Base-by-base conservation (phyloP, 2,329 filamentous ascomycete genomes). In the Fusarium anthophilum region DNA sequence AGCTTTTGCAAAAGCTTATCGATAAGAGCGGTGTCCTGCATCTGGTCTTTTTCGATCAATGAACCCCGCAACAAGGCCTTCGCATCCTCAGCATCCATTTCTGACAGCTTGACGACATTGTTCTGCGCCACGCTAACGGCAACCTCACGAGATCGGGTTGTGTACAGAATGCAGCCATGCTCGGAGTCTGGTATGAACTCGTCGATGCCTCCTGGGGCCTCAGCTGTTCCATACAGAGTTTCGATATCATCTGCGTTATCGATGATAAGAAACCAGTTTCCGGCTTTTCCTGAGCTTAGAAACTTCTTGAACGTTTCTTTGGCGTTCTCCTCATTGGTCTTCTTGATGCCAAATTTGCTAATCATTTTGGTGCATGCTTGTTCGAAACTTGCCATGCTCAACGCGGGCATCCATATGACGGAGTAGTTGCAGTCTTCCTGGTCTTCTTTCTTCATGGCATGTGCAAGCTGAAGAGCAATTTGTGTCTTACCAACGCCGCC, bases 231-330 rank as follows among this genome's bases (percentile, higher is more conserved):
- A 2, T 44, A 45, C 0, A 57, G 81, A 56, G 15, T 82, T 41
- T 11, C 79, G 69, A 63, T 61, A 32, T 86, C 81, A 41, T 87
- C 85, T 0, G 81, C 82, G 63, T 86, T 87, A 55, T 85, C 82
- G 11, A 86, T 69, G 5, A 86, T 74, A 2, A 86, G 70, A 43
- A 86, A 73, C 84, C 82, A 86, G 39, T 68, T 76, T 12, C 82
- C 80, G 1, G 76, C 62, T 8, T 55, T 63, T n/a, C 77, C 70
- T 1, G 76, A 80, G 45, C 68, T 77, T 1, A 84, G 73, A 26
- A 81, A 65, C 2, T 1, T 24, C 18, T 3, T 59, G 11, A 60
- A 47, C 2, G 30, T 12, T 8, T 51, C 45, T 18, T 60, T 64
- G 4, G 55, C 1, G 8, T 26, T 4, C 10, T 55, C 37, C 3